phyloP scores from a whole-genome alignment of 225 moss, liverwort and hornwort genomes.

The Sphagnum contortum region DNA sequence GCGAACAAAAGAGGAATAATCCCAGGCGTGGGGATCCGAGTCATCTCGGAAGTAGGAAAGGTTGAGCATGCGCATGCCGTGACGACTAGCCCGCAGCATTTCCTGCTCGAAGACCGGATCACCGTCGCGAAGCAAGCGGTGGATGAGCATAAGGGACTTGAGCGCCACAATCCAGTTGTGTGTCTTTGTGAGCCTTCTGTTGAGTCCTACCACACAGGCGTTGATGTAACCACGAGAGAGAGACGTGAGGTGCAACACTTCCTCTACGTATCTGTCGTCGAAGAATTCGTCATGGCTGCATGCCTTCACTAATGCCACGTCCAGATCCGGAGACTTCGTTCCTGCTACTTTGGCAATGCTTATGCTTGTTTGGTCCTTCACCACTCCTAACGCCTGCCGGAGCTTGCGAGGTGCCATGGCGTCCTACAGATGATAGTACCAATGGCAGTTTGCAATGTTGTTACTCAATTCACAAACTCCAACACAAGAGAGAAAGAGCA shows the following conservation, averaged over 20 bases:
- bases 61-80: slow-evolving; percentile 78
- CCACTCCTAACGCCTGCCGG: slow-evolving; percentile 76
- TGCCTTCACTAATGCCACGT: slow-evolving; percentile 81
- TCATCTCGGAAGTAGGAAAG: slow-evolving; percentile 76
- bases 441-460: too few species aligned
- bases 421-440: slow-evolving; percentile 1
- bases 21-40: slow-evolving; percentile 82
- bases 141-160: slow-evolving; percentile 83
- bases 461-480: too few species aligned
- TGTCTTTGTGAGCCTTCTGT: slow-evolving; percentile 65
- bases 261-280: slow-evolving; percentile 66
- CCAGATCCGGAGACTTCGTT: slow-evolving; percentile 66
- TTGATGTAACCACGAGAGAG: slow-evolving; percentile 79
- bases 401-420: slow-evolving; percentile 88
- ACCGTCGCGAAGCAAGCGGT: slow-evolving; percentile 79
- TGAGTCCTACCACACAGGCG: slow-evolving; percentile 50
- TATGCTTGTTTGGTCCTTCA: slow-evolving; percentile 92
- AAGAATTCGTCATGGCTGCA: slow-evolving; percentile 88
- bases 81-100: slow-evolving; percentile 42
- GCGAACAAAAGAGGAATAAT: slow-evolving; percentile 81
- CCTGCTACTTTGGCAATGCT: slow-evolving; percentile 75
- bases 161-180: slow-evolving; percentile 91
- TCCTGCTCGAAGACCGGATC: slow-evolving; percentile 78
- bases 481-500: too few species aligned
- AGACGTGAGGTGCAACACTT: slow-evolving; percentile 65